Evolutionary conservation across 768 basidiomycete genomes (phyloP), one percentile per base, ranked within the genome.

Genomic region (Butyriboletus loyo): DNA sequence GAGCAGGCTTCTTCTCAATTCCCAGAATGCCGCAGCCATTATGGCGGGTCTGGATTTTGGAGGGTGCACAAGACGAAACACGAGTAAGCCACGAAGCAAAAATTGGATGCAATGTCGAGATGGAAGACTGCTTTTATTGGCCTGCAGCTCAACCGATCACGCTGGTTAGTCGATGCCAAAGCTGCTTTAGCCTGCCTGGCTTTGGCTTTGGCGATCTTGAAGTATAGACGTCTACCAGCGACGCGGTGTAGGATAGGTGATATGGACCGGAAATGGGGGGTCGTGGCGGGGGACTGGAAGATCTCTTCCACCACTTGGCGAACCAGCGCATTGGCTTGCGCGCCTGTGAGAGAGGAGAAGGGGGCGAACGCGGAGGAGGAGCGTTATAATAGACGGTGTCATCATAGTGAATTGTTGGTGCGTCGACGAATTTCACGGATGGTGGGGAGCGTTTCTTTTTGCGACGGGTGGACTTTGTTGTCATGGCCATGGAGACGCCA

Each of bases 401-500:
- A 7, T 57, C 55, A 50, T 84, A 83, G 61, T 85, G 78, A 9
- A 86, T 74, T 3, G 77, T 85, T 15, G 86, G 85, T 48, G 75
- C 72, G 52, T 86, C 84, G 27, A 83, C 82, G 55, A 88, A 89
- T 58, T 85, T 89, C 45, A 89, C 87, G 31, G 83, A 85, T 48
- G 71, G 62, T 11, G 72, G 58, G 7, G 68, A 64, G n/a, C 67
- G 71, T 27, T 43, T 71, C 56, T 61, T 72, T 53, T 55, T 62
- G 17, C 68, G 58, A 31, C 64, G 56, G 13, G 54, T 44, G 24
- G 57, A 58, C 36, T 52, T 57, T 24, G 73, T 63, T 30, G 66
- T 66, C 17, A 64, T 66, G 46, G 61, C 56, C 57, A 71, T 78
- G 7, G 79, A 81, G 45, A 79, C 66, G 36, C 77, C 83, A 22